Evolutionary conservation across 345 rosid species (phyloP).

Genomic region (Camelina laxa): DNA sequence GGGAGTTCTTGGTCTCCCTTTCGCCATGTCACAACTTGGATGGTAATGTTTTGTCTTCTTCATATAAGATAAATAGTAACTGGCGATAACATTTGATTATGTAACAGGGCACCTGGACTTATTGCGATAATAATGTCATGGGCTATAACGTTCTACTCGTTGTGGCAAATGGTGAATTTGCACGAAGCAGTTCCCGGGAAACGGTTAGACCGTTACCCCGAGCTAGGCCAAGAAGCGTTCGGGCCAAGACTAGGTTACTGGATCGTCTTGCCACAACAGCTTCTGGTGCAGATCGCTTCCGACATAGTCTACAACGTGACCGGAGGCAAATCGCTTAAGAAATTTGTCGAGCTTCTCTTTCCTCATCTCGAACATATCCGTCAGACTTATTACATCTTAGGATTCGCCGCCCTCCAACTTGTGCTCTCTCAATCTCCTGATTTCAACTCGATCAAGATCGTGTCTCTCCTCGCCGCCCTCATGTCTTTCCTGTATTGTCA

Average conservation of each 20-base stretch:
- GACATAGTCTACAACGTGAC: constrained; percentile 78
- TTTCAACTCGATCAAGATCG: constrained; percentile 76
- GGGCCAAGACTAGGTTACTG: constrained; percentile 83
- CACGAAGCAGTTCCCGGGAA: constrained; percentile 82
- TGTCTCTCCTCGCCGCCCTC: constrained; percentile 80
- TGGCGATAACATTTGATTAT: background rate
- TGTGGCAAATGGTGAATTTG: constrained; percentile 91
- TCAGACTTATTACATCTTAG: constrained; percentile 77
- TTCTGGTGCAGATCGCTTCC: constrained; percentile 69
- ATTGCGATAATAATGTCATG: constrained; percentile 61
- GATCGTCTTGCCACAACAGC: constrained; percentile 82
- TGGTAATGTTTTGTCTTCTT: constrained; percentile 51
- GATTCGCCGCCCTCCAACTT: constrained; percentile 65
- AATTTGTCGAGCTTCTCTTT: constrained; percentile 58
- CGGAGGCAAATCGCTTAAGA: constrained; percentile 73
- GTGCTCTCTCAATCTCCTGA: constrained; percentile 83
- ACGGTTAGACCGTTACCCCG: constrained; percentile 80
- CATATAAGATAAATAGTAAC: background rate
- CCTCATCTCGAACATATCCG: constrained; percentile 45
- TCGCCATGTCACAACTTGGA: constrained; percentile 83
- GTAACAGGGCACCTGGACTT: constrained; percentile 79
- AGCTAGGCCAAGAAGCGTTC: constrained; percentile 82
- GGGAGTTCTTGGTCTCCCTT: constrained; percentile 86
- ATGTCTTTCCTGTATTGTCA: constrained; percentile 61
- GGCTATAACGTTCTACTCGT: constrained; percentile 78